phyloP scores from a whole-genome alignment of 2,329 filamentous ascomycete genomes.

The Colletotrichum scovillei region DNA sequence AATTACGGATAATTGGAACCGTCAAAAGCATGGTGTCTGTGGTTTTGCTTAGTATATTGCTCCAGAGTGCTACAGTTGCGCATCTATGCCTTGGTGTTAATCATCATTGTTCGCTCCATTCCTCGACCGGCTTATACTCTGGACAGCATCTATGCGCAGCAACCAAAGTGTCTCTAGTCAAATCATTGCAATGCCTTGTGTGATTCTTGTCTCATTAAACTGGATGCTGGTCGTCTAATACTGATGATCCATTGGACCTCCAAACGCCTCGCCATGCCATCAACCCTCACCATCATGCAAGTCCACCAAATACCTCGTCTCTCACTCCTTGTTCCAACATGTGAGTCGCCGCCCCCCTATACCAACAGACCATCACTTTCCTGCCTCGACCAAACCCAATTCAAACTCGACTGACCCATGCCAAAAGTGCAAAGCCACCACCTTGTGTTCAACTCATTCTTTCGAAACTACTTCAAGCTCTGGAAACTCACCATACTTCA shows the following conservation, averaged over 20 bases:
- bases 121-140: not conserved
- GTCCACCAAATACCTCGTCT: not conserved
- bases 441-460: not conserved
- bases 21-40: not conserved
- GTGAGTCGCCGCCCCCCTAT: not conserved
- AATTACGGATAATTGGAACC: not conserved
- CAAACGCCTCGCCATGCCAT: slow-evolving; percentile 23
- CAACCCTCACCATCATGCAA: not conserved
- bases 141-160: not conserved
- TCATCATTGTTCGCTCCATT: not conserved
- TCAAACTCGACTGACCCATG: not conserved
- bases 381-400: not conserved
- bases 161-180: not conserved
- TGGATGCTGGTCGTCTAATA: not conserved
- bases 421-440: not conserved
- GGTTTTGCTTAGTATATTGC: not conserved
- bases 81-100: not conserved
- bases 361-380: not conserved
- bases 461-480: not conserved
- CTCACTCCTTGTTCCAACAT: not conserved
- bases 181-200: not conserved
- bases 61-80: not conserved
- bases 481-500: slow-evolving; percentile 20
- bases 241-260: not conserved
- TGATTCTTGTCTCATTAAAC: not conserved